Base-by-base conservation (phyloP, 805 yeast genomes). In the Lipomyces kockii region DNA sequence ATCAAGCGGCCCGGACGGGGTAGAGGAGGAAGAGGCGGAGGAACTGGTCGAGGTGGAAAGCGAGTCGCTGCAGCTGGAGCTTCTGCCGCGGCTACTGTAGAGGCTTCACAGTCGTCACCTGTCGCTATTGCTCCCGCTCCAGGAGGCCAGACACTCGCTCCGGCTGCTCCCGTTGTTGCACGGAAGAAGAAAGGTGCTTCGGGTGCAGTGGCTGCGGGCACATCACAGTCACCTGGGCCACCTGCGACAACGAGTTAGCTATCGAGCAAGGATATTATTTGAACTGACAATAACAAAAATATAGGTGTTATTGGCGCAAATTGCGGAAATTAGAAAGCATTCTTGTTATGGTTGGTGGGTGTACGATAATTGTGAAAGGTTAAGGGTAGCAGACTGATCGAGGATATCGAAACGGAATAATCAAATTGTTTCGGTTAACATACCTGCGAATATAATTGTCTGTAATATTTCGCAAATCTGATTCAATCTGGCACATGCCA, bases 1-100 rank as follows among this genome's bases (percentile, higher is more conserved):
- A 78, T 78, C 67, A 83, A 82, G 55, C 67, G 71, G 14, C 56
- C 60, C 17, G 64, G 65, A 14, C 59, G 71, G 4, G 72, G 73
- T 8, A 49, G 72, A 39, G 64, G 67, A 17, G 70, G 68, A 14
- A 49, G 58, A 17, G 53, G 58, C 17, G 58, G 60, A 0, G 70
- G 70, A 7, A 39, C 54, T 22, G 49, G 56, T 27, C 49, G 64
- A 2, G 62, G 64, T 11, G 60, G 46, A 32, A 55, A 61, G n/a
- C 37, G 35, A 29, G 32, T 7, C 2, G 37, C 58, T 12, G 63
- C 65, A 8, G 65, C 55, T 2, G 64, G 60, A 0, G 56, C 62
- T 29, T 29, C 32, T 3, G 58, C 61, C 8, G 63, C 61, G 8
- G 54, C 58, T 11, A 49, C 58, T 3, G 57, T 60, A n/a, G 58